Evolutionary conservation across 805 yeast genomes (phyloP).

Genomic region (Candida vaughaniae): DNA sequence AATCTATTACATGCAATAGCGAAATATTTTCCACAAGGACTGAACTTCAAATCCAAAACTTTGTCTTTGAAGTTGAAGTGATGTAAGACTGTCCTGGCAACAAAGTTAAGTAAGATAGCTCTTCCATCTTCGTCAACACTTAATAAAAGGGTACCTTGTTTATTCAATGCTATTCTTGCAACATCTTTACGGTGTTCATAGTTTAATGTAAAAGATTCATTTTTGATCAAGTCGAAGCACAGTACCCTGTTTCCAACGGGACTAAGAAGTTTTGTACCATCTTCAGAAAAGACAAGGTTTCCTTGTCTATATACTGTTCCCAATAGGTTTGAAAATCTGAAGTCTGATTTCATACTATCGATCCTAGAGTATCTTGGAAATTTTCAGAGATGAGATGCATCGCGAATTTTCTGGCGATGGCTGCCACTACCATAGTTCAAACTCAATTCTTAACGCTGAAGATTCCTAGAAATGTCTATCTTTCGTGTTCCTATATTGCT

Average conservation of each 20-base stretch:
- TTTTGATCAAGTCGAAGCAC: constrained; percentile 81
- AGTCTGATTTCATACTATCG: constrained; percentile 83
- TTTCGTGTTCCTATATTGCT: too few species aligned
- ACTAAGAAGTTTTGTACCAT: constrained; percentile 78
- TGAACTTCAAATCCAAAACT: constrained; percentile 73
- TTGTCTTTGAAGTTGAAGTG: constrained; percentile 88
- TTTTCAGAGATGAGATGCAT: constrained; percentile 12
- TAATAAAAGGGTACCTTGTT: constrained; percentile 74
- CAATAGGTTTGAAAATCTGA: constrained; percentile 78
- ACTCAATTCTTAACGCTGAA: too few species aligned
- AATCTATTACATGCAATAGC: constrained; percentile 83
- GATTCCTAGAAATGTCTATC: too few species aligned
- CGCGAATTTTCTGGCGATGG: background rate
- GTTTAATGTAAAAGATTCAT: constrained; percentile 82
- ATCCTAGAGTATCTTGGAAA: background rate
- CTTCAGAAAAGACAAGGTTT: constrained; percentile 80
- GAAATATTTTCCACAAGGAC: constrained; percentile 85
- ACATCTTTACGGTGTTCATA: constrained; percentile 92
- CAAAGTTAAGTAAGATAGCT: constrained; percentile 85
- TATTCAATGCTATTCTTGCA: constrained; percentile 74
- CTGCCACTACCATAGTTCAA: too few species aligned
- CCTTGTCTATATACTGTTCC: constrained; percentile 96
- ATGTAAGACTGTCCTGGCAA: constrained; percentile 80
- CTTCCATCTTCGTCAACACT: constrained; percentile 91
- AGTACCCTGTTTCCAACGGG: constrained; percentile 95